Percentiles rank a stretch among this genome's conserved stretches.
These are phyloP conservation scores for Gossypium arboreum DNA, from an alignment of 345 rosid species.

Conservation along the genomic window DNA sequence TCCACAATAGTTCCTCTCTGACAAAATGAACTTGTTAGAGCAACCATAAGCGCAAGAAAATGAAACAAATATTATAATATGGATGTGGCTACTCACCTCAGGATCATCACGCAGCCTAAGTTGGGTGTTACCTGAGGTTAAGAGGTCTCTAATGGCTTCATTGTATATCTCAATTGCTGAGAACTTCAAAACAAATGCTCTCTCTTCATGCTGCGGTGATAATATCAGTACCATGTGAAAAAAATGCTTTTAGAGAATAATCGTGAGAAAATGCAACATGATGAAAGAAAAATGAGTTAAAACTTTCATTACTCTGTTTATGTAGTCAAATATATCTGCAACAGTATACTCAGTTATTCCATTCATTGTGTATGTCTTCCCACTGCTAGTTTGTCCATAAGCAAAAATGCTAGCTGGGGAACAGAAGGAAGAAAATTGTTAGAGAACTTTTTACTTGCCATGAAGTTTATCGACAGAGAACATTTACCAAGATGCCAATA, in stretches of 20 bases:
- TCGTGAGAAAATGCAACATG: conserved; percentile 12
- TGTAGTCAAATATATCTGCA: conserved; percentile 86
- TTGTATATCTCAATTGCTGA: conserved; percentile 98
- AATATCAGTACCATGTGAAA: neutral
- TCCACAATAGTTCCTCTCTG: conserved; percentile 91
- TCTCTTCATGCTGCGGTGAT: conserved; percentile 76
- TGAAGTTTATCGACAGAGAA: neutral
- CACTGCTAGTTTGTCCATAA: conserved; percentile 99
- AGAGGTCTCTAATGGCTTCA: conserved; percentile 89
- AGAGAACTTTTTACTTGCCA: conserved; percentile 1
- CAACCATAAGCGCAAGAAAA: neutral
- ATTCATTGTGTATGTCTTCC: conserved; percentile 96
- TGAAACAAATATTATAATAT: neutral
- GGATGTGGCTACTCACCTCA: conserved; percentile 51
- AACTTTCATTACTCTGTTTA: conserved; percentile 51
- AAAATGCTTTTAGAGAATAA: neutral
- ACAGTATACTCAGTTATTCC: conserved; percentile 85
- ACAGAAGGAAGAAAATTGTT: conserved; percentile 12
- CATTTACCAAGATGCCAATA: neutral
- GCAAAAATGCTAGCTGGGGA: conserved; percentile 89
- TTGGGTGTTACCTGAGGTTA: conserved; percentile 58
- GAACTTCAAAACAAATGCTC: conserved; percentile 87
- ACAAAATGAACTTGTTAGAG: conserved; percentile 14
- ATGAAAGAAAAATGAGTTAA: conserved; percentile 11
- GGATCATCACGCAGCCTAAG: conserved; percentile 95